Evolutionary conservation across 352 stramenopile genomes (phyloP).

Genomic region (Saprolegnia diclina): DNA sequence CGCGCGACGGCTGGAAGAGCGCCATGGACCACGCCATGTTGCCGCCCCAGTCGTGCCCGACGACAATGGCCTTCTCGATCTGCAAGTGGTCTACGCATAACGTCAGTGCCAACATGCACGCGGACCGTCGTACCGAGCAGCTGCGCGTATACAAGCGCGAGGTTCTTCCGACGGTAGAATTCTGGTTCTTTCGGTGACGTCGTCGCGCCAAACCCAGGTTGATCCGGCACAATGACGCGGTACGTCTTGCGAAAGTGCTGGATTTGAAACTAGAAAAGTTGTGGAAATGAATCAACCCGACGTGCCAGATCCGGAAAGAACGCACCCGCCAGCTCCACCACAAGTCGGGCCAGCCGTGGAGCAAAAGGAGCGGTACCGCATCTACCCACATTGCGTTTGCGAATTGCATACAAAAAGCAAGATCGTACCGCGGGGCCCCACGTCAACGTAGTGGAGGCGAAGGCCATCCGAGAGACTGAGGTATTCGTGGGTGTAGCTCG

Average conservation of each 20-base stretch:
- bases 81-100: conserved; percentile 43
- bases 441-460: conserved; percentile 51
- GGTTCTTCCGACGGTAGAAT: conserved; percentile 16
- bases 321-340: conserved; percentile 51
- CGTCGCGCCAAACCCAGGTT: conserved; percentile 39
- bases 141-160: conserved; percentile 1
- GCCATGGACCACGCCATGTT: conserved; percentile 63
- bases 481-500: conserved; percentile 25
- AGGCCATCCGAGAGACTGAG: conserved; percentile 29
- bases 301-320: background rate
- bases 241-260: conserved; percentile 41
- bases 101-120: background rate
- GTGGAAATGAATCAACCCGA: background rate
- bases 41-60: conserved; percentile 71
- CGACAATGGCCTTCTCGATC: conserved; percentile 59
- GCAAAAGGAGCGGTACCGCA: conserved; percentile 42
- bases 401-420: background rate
- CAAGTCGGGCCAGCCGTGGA: conserved; percentile 55
- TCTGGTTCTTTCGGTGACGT: background rate
- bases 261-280: conserved; percentile 43
- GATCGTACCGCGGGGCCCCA: conserved; percentile 31
- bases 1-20: conserved; percentile 54
- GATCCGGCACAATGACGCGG: conserved; percentile 50
- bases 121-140: background rate
- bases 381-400: conserved; percentile 11